Evolutionary conservation across 306 rosid species (phyloP).

Genomic region (Medicago arabica): DNA sequence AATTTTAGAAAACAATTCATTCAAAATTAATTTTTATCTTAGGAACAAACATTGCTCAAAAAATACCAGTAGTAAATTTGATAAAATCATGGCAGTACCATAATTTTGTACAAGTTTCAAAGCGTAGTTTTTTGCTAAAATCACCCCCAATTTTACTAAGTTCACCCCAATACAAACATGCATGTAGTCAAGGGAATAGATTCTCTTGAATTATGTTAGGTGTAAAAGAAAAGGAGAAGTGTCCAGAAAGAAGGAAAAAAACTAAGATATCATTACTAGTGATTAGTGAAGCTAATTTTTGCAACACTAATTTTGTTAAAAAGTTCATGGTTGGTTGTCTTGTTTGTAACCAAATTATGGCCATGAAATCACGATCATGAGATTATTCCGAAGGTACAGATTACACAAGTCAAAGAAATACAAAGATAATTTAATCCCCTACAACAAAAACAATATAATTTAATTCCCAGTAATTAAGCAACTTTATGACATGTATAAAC

Average conservation of each 20-base stretch:
- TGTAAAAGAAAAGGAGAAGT: no score
- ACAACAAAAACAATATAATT: slow-evolving; percentile 30
- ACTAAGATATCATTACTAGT: neutral
- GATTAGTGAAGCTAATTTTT: neutral
- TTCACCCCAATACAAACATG: neutral
- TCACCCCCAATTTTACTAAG: no score
- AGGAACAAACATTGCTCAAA: no score
- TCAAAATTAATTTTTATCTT: no score
- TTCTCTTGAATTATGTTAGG: no score
- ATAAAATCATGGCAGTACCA: neutral
- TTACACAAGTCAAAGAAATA: neutral
- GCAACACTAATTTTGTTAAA: neutral
- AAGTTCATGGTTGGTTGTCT: neutral
- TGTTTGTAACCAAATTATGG: neutral
- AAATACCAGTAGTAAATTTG: no score
- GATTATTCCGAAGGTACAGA: neutral
- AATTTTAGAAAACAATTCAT: no score
- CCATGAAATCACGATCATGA: neutral
- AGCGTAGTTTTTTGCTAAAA: no score
- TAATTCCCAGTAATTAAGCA: slow-evolving; percentile 9
- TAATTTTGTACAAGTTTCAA: no score
- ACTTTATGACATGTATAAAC: slow-evolving; percentile 13
- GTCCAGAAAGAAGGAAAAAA: neutral
- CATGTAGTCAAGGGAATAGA: neutral
- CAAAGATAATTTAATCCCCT: neutral